Evolutionary conservation across 1,139 yeast genomes (phyloP), one percentile per base, ranked within the genome.

Genomic region (Kluyveromyces sp.): DNA sequence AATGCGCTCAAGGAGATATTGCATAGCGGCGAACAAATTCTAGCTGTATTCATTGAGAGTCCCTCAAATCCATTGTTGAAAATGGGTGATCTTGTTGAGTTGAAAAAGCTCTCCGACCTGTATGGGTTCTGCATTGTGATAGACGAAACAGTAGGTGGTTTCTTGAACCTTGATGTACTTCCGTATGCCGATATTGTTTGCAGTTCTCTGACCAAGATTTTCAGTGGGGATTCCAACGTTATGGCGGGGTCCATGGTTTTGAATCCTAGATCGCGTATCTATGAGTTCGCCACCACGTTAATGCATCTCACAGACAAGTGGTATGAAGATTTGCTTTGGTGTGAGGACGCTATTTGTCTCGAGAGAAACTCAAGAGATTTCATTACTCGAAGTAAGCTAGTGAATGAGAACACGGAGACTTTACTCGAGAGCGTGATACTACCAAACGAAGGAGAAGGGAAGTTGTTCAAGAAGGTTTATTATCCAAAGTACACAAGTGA

Each of bases 311-410:
- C 49, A 16, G 61, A 55, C 34, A 38, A 38, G 22, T 38, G 41
- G 41, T 78, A 69, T 53, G 94, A 83, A 58, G 96, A 89, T 57
- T 65, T 73, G 7, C 74, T 86, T 52, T 92, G 97, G 96, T 86
- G 81, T 19, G 96, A 89, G 65, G 98, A 92, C 65, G 95, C 95
- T 1, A 78, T 92, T 46, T 84, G 84, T 58, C 68, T 92, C 60
- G 98, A 92, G 63, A 75, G 96, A 60, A 92, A 92, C 66, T 86
- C 96, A 3, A 77, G 97, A 51, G 97, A 89, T 63, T 89, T 86
- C 60, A 78, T 76, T 22, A 69, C 69, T 31, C 73, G 97, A 55
- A 82, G 88, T 15, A 62, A 68, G 39, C 76, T 73, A 50, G 83
- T 80, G 54, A 87, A 92, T 63, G 62, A 65, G 18, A 92, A 83